Evolutionary conservation across 345 rosid species (phyloP), one percentile per base, ranked within the genome.

Genomic region (Ailanthus altissimus): DNA sequence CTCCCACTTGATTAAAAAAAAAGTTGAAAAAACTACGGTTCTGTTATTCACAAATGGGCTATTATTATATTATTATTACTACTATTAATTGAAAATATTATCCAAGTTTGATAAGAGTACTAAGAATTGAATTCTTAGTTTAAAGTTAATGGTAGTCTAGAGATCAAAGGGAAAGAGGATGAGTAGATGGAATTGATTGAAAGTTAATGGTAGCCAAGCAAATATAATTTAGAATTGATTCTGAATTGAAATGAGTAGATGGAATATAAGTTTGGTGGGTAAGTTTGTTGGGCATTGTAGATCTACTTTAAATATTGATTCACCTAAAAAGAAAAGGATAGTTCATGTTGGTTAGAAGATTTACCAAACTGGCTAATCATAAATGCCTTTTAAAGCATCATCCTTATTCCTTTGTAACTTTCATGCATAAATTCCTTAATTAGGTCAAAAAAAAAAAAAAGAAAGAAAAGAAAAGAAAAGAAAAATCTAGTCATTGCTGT

Each of bases 251-350:
- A 32, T 13, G 50, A 16, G 13, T 47, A 74, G 53, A 67, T 56
- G 43, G 72, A 50, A 36, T 51, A 75, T 42, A 49, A 64, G 43
- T 66, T 40, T 23, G 38, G 75, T 75, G 67, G 81, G 70, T 78
- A 42, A 42, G 62, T 77, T 81, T 36, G 78, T 80, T 64, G 66
- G 61, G 68, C 61, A 59, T 45, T 15, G 42, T 57, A 36, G 23
- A 6, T 50, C 28, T 63, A 46, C 13, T 65, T 64, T 60, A 42
- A 45, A 51, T 73, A 60, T 14, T 50, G 11, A 36, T 71, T 62
- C 28, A 51, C 23, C 38, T 32, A 32, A 1, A 32, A 32, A n/a
- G n/a, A n/a, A 36, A 68, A 43, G 53, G 36, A 47, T 38, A 45
- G 28, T 36, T 72, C 40, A 72, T 32, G 16, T 58, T 23, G 40